Evolutionary conservation across 176 grass and related monocot species (phyloP), one percentile per base, ranked within the genome.

Genomic region (Bromus sterilis): DNA sequence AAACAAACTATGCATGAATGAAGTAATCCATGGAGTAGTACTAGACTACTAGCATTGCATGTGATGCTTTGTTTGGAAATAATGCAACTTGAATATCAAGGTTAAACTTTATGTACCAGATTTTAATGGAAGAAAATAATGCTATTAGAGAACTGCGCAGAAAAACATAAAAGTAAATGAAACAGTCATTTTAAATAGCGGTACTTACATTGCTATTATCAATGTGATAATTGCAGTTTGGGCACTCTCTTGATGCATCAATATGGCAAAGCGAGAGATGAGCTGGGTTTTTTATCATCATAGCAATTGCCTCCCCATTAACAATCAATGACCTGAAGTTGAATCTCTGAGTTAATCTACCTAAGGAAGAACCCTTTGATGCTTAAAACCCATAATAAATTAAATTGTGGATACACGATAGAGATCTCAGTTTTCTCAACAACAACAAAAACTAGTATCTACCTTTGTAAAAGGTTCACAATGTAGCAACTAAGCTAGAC

Each of bases 171-270:
- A 72, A 20, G 6, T 43, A 43, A 35, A 64, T 34, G 26, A 40
- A 6, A 14, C 69, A 14, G 23, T 9, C 65, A 70, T 21, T 14
- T 30, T 36, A 71, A 16, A 51, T 21, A 59, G 11, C 4, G 78
- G n/a, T 56, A 89, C 86, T 95, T 89, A 95, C 93, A 93, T 93
- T 89, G 36, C 87, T 88, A 79, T 99, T 99, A 81, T 93, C 91
- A 40, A 99, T 93, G 46, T 88, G 34, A 75, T 99, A 68, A 34
- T 88, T 82, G 85, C 96, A 99, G 28, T 91, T 95, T 15, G 96
- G 89, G 46, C 96, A 95, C 84, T 99, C 93, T 35, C 66, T 59
- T 55, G 55, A 75, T 40, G 93, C 96, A 69, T 91, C 88, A 71
- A 93, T 89, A 18, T 87, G 90, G 71, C 35, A 37, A 74, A 49